phyloP scores from a whole-genome alignment of 1,139 yeast species.

The Diutina pseudorugosa region DNA sequence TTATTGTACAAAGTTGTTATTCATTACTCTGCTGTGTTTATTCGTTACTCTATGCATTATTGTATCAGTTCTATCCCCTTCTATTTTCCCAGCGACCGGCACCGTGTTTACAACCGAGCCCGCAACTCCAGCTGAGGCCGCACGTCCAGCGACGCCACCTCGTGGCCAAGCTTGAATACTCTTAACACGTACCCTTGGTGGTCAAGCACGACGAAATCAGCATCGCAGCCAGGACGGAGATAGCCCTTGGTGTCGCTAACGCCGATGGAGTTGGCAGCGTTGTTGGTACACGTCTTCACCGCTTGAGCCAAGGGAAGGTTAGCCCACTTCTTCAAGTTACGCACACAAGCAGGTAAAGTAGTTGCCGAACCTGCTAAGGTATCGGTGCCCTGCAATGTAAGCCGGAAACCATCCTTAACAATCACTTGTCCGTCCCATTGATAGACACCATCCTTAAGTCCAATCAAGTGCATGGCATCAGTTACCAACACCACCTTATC shows the following conservation, averaged over 20 bases:
- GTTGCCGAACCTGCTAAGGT: constrained; percentile 59
- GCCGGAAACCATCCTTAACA: constrained; percentile 35
- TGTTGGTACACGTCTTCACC: constrained; percentile 43
- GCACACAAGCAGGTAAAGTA: constrained; percentile 40
- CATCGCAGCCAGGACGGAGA: constrained; percentile 43
- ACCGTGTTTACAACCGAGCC: constrained; percentile 1
- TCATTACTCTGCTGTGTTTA: too few relatives aligned
- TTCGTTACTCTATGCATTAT: too few relatives aligned
- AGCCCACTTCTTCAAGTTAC: constrained; percentile 45
- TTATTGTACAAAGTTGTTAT: too few relatives aligned
- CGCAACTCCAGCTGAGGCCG: neutral
- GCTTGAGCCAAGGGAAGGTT: constrained; percentile 40
- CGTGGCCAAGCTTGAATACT: constrained; percentile 40
- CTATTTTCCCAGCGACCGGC: too few relatives aligned
- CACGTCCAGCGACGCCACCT: neutral
- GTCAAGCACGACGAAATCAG: constrained; percentile 43
- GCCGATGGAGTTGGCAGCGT: constrained; percentile 41
- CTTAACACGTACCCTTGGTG: constrained; percentile 31
- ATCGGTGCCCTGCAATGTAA: constrained; percentile 41
- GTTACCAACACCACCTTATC: constrained; percentile 48
- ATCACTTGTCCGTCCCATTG: constrained; percentile 38
- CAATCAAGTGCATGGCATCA: constrained; percentile 49
- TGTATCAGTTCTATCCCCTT: too few relatives aligned
- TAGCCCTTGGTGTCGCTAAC: constrained; percentile 34
- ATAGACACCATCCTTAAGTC: constrained; percentile 39